Evolutionary conservation across 164 flowering plant species (phyloP).

Genomic region (Stephania japonica): DNA sequence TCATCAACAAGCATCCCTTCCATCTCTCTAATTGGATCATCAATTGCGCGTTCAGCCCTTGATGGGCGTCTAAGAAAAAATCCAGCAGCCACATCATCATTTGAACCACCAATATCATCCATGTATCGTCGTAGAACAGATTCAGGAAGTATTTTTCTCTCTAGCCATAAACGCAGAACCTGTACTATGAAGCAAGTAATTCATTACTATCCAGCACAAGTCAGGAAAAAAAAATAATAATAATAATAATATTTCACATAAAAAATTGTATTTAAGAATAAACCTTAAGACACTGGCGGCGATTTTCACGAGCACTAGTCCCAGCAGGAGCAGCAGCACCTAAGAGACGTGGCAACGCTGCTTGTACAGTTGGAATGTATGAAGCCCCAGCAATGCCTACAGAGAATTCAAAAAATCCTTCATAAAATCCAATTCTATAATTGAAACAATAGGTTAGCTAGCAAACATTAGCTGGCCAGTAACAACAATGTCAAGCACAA

Average conservation of each 20-base stretch:
- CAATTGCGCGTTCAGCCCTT: slow-evolving; percentile 83
- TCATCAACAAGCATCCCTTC: slow-evolving; percentile 99
- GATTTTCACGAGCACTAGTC: slow-evolving; percentile 83
- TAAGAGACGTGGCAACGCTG: slow-evolving; percentile 87
- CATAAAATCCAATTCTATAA: not conserved
- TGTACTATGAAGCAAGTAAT: slow-evolving; percentile 19
- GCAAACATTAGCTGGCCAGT: not conserved
- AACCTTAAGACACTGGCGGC: slow-evolving; percentile 95
- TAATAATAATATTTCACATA: too few species aligned
- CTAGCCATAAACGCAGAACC: slow-evolving; percentile 96
- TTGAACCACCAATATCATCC: slow-evolving; percentile 80
- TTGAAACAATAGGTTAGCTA: not conserved
- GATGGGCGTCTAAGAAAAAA: slow-evolving; percentile 71
- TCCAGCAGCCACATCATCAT: slow-evolving; percentile 56
- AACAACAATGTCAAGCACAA: not conserved
- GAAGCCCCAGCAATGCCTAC: slow-evolving; percentile 94
- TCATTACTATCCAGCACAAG: not conserved
- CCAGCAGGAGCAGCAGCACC: slow-evolving; percentile 97
- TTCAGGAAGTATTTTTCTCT: slow-evolving; percentile 90
- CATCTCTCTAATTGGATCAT: slow-evolving; percentile 98
- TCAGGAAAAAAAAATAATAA: too few species aligned
- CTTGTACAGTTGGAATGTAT: slow-evolving; percentile 83
- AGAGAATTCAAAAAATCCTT: slow-evolving; percentile 5
- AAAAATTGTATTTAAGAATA: not conserved
- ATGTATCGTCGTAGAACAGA: slow-evolving; percentile 65